Evolutionary conservation across 2,329 filamentous ascomycete genomes (phyloP).

Genomic region (Trichoderma sp.): DNA sequence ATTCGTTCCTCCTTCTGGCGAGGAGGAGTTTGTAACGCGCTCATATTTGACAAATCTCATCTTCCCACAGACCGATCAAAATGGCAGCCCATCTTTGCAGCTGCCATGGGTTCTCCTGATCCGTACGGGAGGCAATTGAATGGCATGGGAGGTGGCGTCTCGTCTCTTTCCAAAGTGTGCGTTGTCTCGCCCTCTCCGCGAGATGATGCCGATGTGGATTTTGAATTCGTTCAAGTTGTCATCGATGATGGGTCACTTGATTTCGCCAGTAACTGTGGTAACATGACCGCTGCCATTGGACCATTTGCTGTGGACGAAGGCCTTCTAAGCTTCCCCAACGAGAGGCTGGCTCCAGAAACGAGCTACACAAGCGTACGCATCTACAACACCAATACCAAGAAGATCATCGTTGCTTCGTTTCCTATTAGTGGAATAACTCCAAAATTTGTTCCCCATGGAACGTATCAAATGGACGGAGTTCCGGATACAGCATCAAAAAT

Average conservation of each 20-base stretch:
- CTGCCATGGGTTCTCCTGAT: constrained; percentile 5
- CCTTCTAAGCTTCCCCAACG: background rate
- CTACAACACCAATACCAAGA: constrained; percentile 7
- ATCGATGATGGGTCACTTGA: constrained; percentile 1
- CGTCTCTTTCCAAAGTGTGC: constrained; percentile 7
- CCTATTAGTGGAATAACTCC: background rate
- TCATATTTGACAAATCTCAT: constrained; percentile 6
- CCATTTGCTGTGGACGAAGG: constrained; percentile 2
- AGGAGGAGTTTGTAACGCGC: constrained; percentile 4
- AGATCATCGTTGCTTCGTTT: background rate
- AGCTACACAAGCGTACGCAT: background rate
- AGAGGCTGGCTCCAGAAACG: background rate
- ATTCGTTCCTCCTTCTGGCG: background rate
- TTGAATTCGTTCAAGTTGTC: constrained; percentile 3
- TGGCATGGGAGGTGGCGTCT: constrained; percentile 6
- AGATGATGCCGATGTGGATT: constrained; percentile 8
- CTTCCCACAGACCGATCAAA: constrained; percentile 1
- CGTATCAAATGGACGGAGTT: background rate
- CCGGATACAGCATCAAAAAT: background rate
- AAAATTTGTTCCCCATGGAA: background rate
- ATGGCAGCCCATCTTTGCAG: background rate
- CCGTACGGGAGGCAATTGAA: constrained; percentile 7
- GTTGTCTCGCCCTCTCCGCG: constrained; percentile 1
- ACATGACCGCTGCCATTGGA: constrained; percentile 1
- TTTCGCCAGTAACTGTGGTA: background rate